phyloP scores from a whole-genome alignment of 2,329 filamentous ascomycete genomes.

The Ascochyta rabiei region DNA sequence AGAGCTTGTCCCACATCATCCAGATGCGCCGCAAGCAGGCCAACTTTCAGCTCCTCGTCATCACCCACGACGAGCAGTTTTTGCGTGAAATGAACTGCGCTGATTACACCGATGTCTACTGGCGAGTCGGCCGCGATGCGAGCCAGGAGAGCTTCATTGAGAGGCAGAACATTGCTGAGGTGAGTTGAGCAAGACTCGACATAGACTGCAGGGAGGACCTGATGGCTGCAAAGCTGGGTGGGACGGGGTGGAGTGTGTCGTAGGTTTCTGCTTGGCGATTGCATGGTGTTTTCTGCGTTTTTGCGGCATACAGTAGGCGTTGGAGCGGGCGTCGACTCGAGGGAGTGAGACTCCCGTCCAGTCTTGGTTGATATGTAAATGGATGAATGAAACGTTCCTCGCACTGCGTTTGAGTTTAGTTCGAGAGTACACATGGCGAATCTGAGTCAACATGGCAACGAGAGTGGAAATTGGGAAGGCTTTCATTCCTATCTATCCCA shows the following conservation, averaged over 20 bases:
- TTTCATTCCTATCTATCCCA: background rate
- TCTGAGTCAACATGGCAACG: background rate
- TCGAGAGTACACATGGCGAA: no score
- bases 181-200: conserved; percentile 16
- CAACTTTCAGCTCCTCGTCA: conserved; percentile 98
- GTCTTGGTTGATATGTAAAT: background rate
- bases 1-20: conserved; percentile 87
- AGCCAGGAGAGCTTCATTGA: conserved; percentile 88
- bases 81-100: conserved; percentile 89
- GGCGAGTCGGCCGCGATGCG: conserved; percentile 80
- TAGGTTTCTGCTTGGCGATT: no score
- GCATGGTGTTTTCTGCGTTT: background rate
- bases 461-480: background rate
- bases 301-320: background rate
- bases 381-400: background rate
- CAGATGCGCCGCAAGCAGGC: conserved; percentile 78
- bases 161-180: conserved; percentile 57
- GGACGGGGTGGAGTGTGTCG: no score
- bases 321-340: background rate
- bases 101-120: conserved; percentile 93
- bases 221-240: no score
- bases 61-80: conserved; percentile 98
- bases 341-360: background rate
- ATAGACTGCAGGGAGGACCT: background rate
- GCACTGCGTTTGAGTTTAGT: background rate